Conservation (phyloP, 345 rosid genomes). For the Linum tenue region DNA sequence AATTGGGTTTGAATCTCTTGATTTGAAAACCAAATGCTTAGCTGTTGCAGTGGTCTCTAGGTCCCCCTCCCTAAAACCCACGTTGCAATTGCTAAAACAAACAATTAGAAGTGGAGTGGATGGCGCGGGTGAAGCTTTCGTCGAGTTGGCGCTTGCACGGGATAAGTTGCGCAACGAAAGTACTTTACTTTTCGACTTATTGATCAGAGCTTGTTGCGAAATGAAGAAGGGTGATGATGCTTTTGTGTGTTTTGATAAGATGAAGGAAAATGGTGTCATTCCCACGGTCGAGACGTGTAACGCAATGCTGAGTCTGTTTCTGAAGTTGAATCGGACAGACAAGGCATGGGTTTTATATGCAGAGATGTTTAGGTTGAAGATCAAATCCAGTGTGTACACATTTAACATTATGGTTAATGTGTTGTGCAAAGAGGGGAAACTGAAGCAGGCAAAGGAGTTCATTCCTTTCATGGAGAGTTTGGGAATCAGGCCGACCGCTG, state of each 20-base stretch:
- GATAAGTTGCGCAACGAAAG: constrained; percentile 41
- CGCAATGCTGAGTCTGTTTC: constrained; percentile 44
- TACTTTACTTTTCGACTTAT: constrained; percentile 42
- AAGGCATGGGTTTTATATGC: constrained; percentile 78
- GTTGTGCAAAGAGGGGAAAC: constrained; percentile 75
- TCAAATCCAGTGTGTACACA: constrained; percentile 55
- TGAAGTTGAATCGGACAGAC: constrained; percentile 48
- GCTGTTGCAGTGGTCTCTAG: constrained; percentile 53
- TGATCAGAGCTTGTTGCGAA: constrained; percentile 57
- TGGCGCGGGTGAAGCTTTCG: constrained; percentile 33
- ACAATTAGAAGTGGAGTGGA: constrained; percentile 17
- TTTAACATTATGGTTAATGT: constrained; percentile 86
- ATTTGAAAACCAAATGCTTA: constrained; percentile 48
- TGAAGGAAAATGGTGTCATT: constrained; percentile 54
- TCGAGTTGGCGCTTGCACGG: constrained; percentile 35
- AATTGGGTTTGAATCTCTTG: constrained; percentile 29
- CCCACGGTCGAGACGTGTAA: constrained; percentile 74
- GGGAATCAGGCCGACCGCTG: constrained; percentile 59
- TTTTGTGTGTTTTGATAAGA: constrained; percentile 48
- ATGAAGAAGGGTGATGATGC: constrained; percentile 58
- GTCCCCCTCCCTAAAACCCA: constrained; percentile 46
- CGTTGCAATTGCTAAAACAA: constrained; percentile 41
- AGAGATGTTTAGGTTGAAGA: constrained; percentile 84
- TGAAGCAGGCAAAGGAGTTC: constrained; percentile 66
- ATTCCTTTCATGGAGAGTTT: constrained; percentile 48